These are phyloP conservation scores for Tetrapisispora arboricola DNA, from an alignment of 805 yeast species.

Conservation along the genomic window DNA sequence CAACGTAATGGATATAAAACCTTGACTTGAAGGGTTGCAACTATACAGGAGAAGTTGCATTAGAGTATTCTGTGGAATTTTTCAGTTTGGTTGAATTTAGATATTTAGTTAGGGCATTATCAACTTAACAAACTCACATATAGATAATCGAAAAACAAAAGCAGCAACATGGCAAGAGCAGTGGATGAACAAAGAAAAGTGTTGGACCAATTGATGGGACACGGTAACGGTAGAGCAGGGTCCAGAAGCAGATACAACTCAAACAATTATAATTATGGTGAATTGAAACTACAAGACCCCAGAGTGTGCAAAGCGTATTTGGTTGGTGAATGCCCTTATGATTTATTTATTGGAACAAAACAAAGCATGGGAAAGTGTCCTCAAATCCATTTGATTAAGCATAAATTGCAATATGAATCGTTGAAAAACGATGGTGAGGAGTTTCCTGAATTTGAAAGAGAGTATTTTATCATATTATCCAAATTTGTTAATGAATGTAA, in stretches of 20 bases:
- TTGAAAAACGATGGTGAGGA: slow-evolving; percentile 32
- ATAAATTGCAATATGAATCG: slow-evolving; percentile 57
- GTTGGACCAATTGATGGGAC: slow-evolving; percentile 64
- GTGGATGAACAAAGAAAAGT: slow-evolving; percentile 64
- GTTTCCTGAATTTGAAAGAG: slow-evolving; percentile 39
- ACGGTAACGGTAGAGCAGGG: slow-evolving; percentile 9
- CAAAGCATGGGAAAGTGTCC: slow-evolving; percentile 77
- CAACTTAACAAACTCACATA: too few relatives aligned
- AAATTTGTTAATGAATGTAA: slow-evolving; percentile 58
- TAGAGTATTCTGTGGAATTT: too few relatives aligned
- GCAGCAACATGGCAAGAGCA: slow-evolving; percentile 38
- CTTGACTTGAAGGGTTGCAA: too few relatives aligned
- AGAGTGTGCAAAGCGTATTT: slow-evolving; percentile 70
- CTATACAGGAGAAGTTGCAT: too few relatives aligned
- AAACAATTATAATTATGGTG: slow-evolving; percentile 2
- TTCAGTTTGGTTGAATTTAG: too few relatives aligned
- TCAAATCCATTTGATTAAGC: slow-evolving; percentile 60
- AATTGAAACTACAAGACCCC: slow-evolving; percentile 37
- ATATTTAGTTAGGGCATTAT: too few relatives aligned
- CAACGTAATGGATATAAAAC: too few relatives aligned
- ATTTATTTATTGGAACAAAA: slow-evolving; percentile 70
- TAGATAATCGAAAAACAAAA: background rate
- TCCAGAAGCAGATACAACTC: background rate
- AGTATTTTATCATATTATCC: slow-evolving; percentile 38
- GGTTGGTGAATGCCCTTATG: slow-evolving; percentile 84